Percentiles rank a stretch among this genome's conserved stretches.
phyloP scores from a whole-genome alignment of 1,139 yeast genomes.

The Suhomyces yuchorum region DNA sequence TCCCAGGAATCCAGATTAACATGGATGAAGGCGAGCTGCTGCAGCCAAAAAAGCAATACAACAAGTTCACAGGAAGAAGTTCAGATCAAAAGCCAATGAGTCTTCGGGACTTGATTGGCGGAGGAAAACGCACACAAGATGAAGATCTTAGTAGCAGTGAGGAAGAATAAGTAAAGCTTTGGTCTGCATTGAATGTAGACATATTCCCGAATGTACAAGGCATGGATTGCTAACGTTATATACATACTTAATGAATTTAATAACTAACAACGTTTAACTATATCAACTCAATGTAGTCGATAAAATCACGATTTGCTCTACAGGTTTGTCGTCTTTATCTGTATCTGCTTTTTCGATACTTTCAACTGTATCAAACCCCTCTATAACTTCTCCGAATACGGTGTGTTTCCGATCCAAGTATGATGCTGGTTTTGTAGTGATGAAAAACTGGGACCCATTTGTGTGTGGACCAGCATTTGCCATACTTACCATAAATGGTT shows the following conservation, averaged over 20 bases:
- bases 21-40: constrained; percentile 19
- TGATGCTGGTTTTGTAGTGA: constrained; percentile 30
- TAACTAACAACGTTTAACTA: background rate
- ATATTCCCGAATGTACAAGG: background rate
- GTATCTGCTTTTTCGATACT: constrained; percentile 29
- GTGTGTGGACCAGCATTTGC: constrained; percentile 36
- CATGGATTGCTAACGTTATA: background rate
- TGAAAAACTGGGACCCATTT: constrained; percentile 37
- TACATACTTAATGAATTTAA: background rate
- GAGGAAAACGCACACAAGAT: constrained; percentile 24
- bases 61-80: constrained; percentile 5
- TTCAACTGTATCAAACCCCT: constrained; percentile 31
- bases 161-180: constrained; percentile 27
- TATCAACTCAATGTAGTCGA: constrained; percentile 19
- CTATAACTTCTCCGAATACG: constrained; percentile 32
- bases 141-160: constrained; percentile 46
- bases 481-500: constrained; percentile 52
- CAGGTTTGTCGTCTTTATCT: constrained; percentile 25
- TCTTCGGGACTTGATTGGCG: constrained; percentile 41
- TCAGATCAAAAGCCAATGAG: constrained; percentile 38
- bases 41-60: background rate
- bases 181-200: constrained; percentile 7
- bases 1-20: constrained; percentile 25
- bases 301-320: constrained; percentile 24
- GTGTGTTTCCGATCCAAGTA: constrained; percentile 34